A percentile compares a stretch with the other conserved stretches of the same genome.
These are phyloP conservation scores for Scedosporium boydii DNA, from an alignment of 2,329 filamentous ascomycete genomes.

Conservation along the genomic window DNA sequence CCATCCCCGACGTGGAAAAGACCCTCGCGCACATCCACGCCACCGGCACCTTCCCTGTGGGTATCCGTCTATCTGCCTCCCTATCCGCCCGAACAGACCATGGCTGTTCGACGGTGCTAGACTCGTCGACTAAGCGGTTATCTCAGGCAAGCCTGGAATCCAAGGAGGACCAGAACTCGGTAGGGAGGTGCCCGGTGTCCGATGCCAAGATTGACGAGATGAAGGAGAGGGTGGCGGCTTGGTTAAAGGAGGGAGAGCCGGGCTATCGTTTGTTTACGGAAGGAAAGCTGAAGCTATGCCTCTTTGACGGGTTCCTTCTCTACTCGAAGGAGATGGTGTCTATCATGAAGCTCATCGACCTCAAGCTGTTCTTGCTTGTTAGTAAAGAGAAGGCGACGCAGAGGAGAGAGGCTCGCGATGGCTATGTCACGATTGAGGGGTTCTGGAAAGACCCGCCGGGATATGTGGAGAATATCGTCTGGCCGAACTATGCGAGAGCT, in stretches of 20 bases:
- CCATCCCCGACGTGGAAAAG: constrained; percentile 57
- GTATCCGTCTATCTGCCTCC: constrained; percentile 16
- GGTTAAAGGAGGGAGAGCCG: constrained; percentile 33
- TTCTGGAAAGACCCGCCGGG: constrained; percentile 94
- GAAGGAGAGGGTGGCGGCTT: constrained; percentile 35
- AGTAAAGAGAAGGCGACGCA: constrained; percentile 53
- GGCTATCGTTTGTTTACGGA: constrained; percentile 25
- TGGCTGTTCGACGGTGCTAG: constrained; percentile 11
- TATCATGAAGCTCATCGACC: constrained; percentile 54
- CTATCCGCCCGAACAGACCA: constrained; percentile 18
- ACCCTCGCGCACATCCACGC: constrained; percentile 62
- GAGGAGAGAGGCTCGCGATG: constrained; percentile 58
- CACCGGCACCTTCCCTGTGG: constrained; percentile 56
- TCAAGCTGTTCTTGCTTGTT: constrained; percentile 70
- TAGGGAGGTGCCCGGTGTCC: constrained; percentile 45
- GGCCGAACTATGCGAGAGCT: constrained; percentile 82
- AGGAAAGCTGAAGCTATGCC: constrained; percentile 42
- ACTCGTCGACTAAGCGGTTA: constrained; percentile 4
- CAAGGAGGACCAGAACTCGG: constrained; percentile 52
- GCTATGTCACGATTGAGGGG: constrained; percentile 75
- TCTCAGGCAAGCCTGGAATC: constrained; percentile 38
- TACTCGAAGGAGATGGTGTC: constrained; percentile 51
- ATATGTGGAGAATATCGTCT: constrained; percentile 90
- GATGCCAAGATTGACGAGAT: constrained; percentile 34
- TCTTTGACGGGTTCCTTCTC: constrained; percentile 85